phyloP scores from a whole-genome alignment of 2,329 filamentous ascomycete species.

The Beauveria medogensis region DNA sequence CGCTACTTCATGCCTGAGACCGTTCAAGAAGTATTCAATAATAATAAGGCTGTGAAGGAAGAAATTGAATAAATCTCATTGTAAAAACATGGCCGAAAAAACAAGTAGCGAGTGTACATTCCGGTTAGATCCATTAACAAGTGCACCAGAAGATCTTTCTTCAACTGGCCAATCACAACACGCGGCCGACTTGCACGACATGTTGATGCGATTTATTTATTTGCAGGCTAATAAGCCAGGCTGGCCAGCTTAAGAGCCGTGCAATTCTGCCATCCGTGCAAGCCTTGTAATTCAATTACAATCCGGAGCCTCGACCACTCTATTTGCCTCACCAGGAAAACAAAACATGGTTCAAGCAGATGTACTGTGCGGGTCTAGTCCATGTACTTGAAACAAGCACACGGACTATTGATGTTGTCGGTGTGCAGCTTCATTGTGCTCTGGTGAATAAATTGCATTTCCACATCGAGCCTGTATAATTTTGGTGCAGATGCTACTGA shows the following conservation, averaged over 20 bases:
- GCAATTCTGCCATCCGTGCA: background rate
- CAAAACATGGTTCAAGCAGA: background rate
- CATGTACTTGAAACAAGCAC: background rate
- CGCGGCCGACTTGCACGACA: background rate
- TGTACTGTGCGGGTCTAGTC: background rate
- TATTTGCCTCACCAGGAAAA: background rate
- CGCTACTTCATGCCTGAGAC: background rate
- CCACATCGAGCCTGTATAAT: background rate
- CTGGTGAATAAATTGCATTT: background rate
- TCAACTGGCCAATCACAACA: background rate
- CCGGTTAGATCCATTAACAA: too few species aligned
- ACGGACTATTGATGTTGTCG: background rate
- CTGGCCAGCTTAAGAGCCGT: background rate
- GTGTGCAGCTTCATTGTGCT: constrained; percentile 1
- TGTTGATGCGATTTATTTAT: too few species aligned
- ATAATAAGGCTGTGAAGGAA: background rate
- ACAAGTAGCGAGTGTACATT: too few species aligned
- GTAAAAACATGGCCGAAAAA: too few species aligned
- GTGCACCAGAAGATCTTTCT: too few species aligned
- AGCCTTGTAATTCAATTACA: background rate
- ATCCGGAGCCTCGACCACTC: background rate
- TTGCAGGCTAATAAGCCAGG: background rate
- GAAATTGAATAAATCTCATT: too few species aligned
- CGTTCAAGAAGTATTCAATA: background rate
- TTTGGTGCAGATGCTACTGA: background rate